These are phyloP conservation scores for Lachnellula occidentalis DNA, from an alignment of 2,329 filamentous ascomycete genomes.

Conservation along the genomic window DNA sequence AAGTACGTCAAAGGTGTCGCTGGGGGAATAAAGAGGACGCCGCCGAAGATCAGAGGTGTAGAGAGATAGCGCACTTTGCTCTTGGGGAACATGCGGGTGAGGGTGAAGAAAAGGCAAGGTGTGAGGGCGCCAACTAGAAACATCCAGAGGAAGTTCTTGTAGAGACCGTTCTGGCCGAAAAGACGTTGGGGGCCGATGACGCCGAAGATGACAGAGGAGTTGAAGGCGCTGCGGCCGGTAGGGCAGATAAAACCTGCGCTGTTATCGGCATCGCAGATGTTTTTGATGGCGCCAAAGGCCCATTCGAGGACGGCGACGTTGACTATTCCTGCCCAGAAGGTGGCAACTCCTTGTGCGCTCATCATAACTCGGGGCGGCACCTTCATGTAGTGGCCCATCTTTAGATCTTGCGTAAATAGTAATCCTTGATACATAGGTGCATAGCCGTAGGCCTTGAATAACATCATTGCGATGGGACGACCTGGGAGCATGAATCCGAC, in stretches of 20 bases:
- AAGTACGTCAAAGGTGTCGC: conserved; percentile 68
- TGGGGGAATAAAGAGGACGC: conserved; percentile 57
- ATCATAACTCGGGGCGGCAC: conserved; percentile 62
- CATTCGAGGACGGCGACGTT: conserved; percentile 61
- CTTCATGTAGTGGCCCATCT: conserved; percentile 50
- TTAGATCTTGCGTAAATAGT: conserved; percentile 44
- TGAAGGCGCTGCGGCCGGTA: conserved; percentile 52
- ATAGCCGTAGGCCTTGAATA: conserved; percentile 67
- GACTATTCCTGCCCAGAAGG: conserved; percentile 60
- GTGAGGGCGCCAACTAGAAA: conserved; percentile 61
- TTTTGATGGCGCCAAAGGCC: conserved; percentile 54
- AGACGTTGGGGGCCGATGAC: conserved; percentile 66
- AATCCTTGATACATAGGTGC: conserved; percentile 43
- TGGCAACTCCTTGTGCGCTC: conserved; percentile 59
- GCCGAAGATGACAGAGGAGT: conserved; percentile 67
- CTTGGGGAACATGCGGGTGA: conserved; percentile 52
- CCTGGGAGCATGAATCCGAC: conserved; percentile 47
- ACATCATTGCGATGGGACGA: conserved; percentile 67
- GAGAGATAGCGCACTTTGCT: conserved; percentile 60
- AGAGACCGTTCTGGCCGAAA: conserved; percentile 58
- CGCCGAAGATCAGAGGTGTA: conserved; percentile 64
- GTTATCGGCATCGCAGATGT: conserved; percentile 54
- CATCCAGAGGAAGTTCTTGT: conserved; percentile 62
- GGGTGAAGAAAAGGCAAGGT: conserved; percentile 56
- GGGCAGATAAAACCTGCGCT: conserved; percentile 48